Base-by-base conservation (phyloP, 371 early-diverging fungal species). In the Apophysomyces variabilis region DNA sequence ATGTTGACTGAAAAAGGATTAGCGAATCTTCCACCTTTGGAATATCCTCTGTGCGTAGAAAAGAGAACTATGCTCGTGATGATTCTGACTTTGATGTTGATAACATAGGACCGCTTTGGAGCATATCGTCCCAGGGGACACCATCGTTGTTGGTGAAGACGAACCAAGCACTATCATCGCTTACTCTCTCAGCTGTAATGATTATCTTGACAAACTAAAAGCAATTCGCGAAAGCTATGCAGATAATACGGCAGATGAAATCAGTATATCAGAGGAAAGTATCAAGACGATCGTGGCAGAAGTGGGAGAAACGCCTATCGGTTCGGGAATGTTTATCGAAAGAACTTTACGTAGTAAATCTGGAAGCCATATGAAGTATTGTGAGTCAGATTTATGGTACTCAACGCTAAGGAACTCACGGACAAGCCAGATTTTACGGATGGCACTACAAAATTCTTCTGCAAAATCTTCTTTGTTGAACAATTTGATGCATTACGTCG, bases 131-230 rank as follows among this genome's bases (percentile, higher is more conserved):
- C 83, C 87, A 0, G 93, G 92, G 47, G 95, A 95, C 0, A 80
- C 82, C 14, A 88, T 96, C 44, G 86, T 96, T 36, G 89, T 96
- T 1, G 85, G 96, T 41, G 97, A 97, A 74, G 91, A 94, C 46
- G 97, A 98, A 69, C 96, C 96, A 4, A 93, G 93, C 67, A 95
- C 96, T 0, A 93, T 98, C 58, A 90, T 98, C 38, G 95, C 98
- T 0, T 91, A 91, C 66, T 89, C 96, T 7, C 78, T 97, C 38
- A 78, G 73, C 41, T 83, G 76, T 35, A 66, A 71, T 18, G 78
- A 80, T 13, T 87, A 85, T 35, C 66, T 71, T 4, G 74, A 75
- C 13, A 74, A 80, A 45, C 67, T 84, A 0, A 62, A 67, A 7
- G 70, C 71, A 8, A 78, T 79, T 38, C 77, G 79, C 37, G 78